phyloP scores from a whole-genome alignment of 140 eudicot genomes.

The Anethum foeniculum region DNA sequence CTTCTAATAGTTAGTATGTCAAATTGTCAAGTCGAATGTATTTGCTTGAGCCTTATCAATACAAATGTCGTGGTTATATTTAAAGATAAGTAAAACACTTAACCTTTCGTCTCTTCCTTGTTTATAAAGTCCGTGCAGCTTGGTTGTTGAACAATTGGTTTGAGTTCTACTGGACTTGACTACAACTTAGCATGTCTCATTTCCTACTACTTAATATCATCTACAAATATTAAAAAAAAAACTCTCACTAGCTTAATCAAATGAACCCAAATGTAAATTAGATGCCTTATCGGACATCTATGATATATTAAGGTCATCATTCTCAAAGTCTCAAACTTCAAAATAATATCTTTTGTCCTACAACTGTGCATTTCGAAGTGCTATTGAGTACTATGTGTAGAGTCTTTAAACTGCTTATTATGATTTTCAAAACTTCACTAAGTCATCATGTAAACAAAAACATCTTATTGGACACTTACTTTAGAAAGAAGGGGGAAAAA shows the following conservation, averaged over 20 bases:
- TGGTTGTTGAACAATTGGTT: background rate
- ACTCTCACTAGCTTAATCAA: background rate
- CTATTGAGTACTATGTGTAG: background rate
- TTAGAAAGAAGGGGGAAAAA: background rate
- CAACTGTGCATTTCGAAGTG: background rate
- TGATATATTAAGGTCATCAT: background rate
- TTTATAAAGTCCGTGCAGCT: background rate
- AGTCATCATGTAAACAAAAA: background rate
- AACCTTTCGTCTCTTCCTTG: background rate
- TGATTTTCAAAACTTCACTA: background rate
- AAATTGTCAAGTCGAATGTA: no score
- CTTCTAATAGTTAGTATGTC: no score
- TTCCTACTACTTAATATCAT: background rate
- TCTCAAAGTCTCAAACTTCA: background rate
- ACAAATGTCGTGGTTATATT: background rate
- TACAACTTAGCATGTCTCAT: background rate
- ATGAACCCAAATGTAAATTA: background rate
- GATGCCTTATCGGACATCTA: background rate
- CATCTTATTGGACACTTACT: background rate
- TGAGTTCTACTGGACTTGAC: background rate
- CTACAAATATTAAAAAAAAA: background rate
- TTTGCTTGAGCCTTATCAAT: no score
- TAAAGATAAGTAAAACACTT: background rate
- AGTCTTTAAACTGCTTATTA: background rate
- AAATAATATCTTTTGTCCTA: background rate